Percentiles rank a stretch among this genome's conserved stretches.
These are phyloP conservation scores for Cryphonectria carpinicola DNA, from an alignment of 2,329 filamentous ascomycete genomes.

Conservation along the genomic window DNA sequence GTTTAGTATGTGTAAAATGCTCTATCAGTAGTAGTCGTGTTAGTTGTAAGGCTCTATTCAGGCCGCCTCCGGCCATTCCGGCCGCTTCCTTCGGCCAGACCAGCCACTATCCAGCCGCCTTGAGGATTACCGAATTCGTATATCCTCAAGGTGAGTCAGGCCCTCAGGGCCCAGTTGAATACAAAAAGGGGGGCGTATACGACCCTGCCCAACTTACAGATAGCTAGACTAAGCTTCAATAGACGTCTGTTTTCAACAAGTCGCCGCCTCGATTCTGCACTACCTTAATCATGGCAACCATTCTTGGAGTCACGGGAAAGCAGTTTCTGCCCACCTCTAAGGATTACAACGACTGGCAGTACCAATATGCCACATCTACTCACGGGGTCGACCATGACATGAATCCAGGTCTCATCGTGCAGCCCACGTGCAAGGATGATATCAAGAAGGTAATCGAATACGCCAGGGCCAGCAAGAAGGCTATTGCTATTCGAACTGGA, in stretches of 20 bases:
- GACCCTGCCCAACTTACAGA: no score
- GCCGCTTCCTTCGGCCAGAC: no score
- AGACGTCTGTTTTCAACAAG: no score
- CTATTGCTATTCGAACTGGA: conserved; percentile 50
- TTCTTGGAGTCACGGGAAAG: conserved; percentile 17
- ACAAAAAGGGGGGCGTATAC: no score
- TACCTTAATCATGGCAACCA: conserved; percentile 21
- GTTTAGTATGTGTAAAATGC: not conserved
- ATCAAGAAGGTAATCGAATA: conserved; percentile 46
- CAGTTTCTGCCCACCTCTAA: conserved; percentile 12
- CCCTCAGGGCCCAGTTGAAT: no score
- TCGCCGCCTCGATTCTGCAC: not conserved
- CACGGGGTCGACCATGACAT: conserved; percentile 47
- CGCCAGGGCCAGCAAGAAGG: conserved; percentile 44
- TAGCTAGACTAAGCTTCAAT: no score
- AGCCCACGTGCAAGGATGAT: conserved; percentile 48
- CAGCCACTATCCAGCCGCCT: no score
- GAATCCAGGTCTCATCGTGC: conserved; percentile 48
- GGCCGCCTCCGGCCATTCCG: no score
- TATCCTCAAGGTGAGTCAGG: no score
- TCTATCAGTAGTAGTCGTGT: not conserved
- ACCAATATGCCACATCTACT: conserved; percentile 50
- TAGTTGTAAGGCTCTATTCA: no score
- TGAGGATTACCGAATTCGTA: no score
- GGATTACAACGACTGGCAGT: conserved; percentile 35